These are phyloP conservation scores for Strombidium stylifer DNA, from an alignment of 73 alveolate species.

Conservation along the genomic window DNA sequence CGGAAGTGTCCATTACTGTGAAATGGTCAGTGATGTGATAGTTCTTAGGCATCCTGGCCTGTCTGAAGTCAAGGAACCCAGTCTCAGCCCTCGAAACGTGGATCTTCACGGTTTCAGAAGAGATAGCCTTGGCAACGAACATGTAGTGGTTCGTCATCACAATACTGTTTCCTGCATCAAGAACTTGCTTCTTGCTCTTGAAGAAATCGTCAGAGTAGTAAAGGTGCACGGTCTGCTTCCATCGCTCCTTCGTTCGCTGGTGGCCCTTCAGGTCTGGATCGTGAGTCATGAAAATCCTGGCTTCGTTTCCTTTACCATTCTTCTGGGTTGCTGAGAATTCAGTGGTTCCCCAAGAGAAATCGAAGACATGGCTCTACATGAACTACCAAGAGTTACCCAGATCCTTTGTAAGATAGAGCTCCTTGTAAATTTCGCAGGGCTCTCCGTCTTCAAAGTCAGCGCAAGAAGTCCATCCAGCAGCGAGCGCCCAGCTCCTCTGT, in stretches of 20 bases:
- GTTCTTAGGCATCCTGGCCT: slow-evolving; percentile 67
- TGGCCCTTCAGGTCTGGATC: slow-evolving; percentile 37
- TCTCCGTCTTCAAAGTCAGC: slow-evolving; percentile 57
- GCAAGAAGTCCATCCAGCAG: slow-evolving; percentile 81
- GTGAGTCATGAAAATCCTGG: slow-evolving; percentile 52
- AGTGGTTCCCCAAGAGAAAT: slow-evolving; percentile 83
- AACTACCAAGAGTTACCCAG: slow-evolving; percentile 80
- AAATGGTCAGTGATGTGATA: slow-evolving; percentile 30
- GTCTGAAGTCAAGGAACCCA: slow-evolving; percentile 54
- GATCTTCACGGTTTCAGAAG: slow-evolving; percentile 62
- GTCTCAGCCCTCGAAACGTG: slow-evolving; percentile 46
- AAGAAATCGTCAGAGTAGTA: slow-evolving; percentile 82
- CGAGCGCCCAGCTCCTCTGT: slow-evolving; percentile 78
- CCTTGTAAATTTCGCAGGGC: slow-evolving; percentile 75
- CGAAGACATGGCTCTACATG: slow-evolving; percentile 70
- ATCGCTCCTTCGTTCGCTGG: slow-evolving; percentile 23
- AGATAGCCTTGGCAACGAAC: slow-evolving; percentile 78
- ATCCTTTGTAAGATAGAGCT: slow-evolving; percentile 77
- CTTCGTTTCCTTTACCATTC: slow-evolving; percentile 42
- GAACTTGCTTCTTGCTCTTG: slow-evolving; percentile 56
- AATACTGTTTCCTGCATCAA: slow-evolving; percentile 77
- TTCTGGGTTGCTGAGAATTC: slow-evolving; percentile 15
- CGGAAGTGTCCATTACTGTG: slow-evolving; percentile 86
- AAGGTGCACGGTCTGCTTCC: slow-evolving; percentile 34
- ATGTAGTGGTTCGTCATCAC: slow-evolving; percentile 69